Conservation (phyloP, 73 alveolate species). For the Paramecium caudatum region DNA sequence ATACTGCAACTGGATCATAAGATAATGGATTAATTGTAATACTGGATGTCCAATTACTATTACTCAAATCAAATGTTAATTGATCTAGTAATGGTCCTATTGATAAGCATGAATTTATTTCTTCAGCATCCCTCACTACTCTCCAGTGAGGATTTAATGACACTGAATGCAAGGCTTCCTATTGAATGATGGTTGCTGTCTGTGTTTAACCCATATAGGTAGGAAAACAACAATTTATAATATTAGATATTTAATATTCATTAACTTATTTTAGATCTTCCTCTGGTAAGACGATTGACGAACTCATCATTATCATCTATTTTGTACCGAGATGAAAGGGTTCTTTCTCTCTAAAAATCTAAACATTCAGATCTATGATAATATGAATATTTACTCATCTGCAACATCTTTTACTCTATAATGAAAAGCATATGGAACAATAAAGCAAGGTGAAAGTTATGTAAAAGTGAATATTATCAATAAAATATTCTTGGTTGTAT, state of each 20-base stretch:
- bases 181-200: not conserved
- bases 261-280: not conserved
- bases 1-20: not conserved
- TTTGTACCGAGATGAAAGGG: not conserved
- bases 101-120: conserved; percentile 22
- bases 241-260: conserved; percentile 12
- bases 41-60: not conserved
- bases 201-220: not conserved
- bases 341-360: not conserved
- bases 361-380: not conserved
- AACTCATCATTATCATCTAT: not conserved
- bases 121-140: conserved; percentile 16
- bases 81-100: not conserved
- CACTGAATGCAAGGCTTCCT: conserved; percentile 13
- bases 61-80: conserved; percentile 7
- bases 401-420: conserved; percentile 16
- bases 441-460: not conserved
- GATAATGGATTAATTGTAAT: conserved; percentile 7
- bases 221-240: not conserved
- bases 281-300: not conserved
- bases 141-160: not conserved
- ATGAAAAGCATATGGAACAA: conserved; percentile 24
- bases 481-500: not conserved
- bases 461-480: not conserved
- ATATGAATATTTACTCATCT: not conserved